Evolutionary conservation across 2,329 filamentous ascomycete genomes (phyloP), one percentile per base, ranked within the genome.

Genomic region (Fusarium sp.): DNA sequence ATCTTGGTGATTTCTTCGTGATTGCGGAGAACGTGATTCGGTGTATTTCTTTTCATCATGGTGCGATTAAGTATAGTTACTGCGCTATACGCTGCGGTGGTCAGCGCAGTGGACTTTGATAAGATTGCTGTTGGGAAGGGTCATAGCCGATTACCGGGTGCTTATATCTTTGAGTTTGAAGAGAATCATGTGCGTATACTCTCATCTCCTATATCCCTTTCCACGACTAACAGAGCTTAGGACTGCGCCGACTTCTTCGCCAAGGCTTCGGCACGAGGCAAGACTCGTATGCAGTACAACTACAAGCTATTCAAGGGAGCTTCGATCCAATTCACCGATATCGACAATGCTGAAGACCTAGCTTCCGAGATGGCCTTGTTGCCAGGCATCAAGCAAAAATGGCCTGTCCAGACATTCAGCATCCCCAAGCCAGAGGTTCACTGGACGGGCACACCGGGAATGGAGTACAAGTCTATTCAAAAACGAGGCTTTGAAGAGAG

Each of bases 91-190:
- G 82, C 81, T 68, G 76, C 78, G 46, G 80, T 78, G 38, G 78
- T 77, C 32, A 76, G 78, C 23, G 81, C 80, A 21, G 72, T 81
- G 23, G 67, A 59, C 23, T 66, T 78, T 42, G 77, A 77, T n/a
- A 71, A 76, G 44, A 42, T 73, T n/a, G 47, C 70, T 38, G 75
- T 67, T 50, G 76, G 70, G 58, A 65, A 78, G 42, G 58, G 53
- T 9, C 59, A 28, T 38, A 72, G 47, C 30, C 72, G 82, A 44
- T 75, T 89, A 18, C 81, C 84, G 1, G 86, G 87, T 25, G 85
- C 84, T 30, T 89, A 85, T 79, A 86, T 89, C 70, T 83, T 89
- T 65, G 87, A 89, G 72, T 86, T 88, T 58, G 84, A 88, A 50
- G 84, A 87, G 25, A 81, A 82, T 12, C 80, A 86, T 75, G 87